phyloP scores from a whole-genome alignment of 192 early-diverging fungal species.

The Gamsiella multidivaricata region DNA sequence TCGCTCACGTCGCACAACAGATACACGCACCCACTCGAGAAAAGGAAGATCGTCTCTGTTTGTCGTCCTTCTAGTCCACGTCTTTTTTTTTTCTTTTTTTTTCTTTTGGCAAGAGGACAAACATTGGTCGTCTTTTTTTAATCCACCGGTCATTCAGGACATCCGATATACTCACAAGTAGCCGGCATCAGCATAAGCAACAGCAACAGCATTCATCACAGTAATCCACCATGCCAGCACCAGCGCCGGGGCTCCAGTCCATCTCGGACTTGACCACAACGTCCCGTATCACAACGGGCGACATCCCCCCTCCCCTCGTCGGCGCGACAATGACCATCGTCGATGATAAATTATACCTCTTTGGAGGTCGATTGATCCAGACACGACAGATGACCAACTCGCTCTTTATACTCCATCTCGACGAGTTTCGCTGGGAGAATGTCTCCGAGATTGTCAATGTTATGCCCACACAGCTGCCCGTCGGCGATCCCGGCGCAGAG shows the following conservation, averaged over 20 bases:
- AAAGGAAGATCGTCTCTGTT: no score
- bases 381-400: conserved; percentile 78
- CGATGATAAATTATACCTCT: conserved; percentile 71
- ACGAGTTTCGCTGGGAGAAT: conserved; percentile 69
- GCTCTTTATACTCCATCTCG: conserved; percentile 72
- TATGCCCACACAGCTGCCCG: conserved; percentile 36
- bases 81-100: not conserved
- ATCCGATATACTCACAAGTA: no score
- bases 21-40: not conserved
- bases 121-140: not conserved
- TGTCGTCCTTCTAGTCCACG: no score
- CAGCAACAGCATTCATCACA: not conserved
- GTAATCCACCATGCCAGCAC: conserved; percentile 38
- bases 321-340: conserved; percentile 78
- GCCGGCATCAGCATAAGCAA: no score
- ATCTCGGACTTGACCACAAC: conserved; percentile 60
- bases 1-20: conserved; percentile 4
- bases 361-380: conserved; percentile 78
- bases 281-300: conserved; percentile 64
- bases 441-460: conserved; percentile 55
- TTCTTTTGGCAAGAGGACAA: no score
- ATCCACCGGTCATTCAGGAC: no score
- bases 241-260: conserved; percentile 57
- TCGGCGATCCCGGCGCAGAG: conserved; percentile 52
- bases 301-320: conserved; percentile 81